Conservation (phyloP, 306 rosid genomes). For the Rubus idaeus region DNA sequence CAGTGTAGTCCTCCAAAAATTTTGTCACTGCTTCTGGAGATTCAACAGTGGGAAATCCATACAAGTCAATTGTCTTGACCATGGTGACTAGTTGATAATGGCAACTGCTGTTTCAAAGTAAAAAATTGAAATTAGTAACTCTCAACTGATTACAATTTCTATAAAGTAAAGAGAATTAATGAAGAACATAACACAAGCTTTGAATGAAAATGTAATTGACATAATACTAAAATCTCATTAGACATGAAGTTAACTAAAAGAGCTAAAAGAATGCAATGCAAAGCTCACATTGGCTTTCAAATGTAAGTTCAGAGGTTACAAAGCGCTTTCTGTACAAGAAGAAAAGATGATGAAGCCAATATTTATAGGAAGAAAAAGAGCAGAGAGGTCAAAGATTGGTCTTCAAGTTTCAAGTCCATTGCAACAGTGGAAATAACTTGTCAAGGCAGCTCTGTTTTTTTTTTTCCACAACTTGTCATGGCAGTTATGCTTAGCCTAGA, state of each 20-base stretch:
- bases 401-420: background rate
- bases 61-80: slow-evolving; percentile 40
- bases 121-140: background rate
- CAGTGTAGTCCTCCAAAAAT: slow-evolving; percentile 44
- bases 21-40: slow-evolving; percentile 34
- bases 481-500: background rate
- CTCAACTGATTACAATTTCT: background rate
- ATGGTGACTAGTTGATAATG: slow-evolving; percentile 15
- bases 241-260: background rate
- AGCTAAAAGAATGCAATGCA: background rate
- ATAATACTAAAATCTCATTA: background rate
- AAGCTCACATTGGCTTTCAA: background rate
- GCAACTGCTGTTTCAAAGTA: background rate
- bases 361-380: background rate
- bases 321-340: background rate
- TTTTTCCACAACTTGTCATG: background rate
- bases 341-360: background rate
- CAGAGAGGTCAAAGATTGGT: background rate
- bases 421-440: background rate
- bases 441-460: background rate
- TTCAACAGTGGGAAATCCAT: slow-evolving; percentile 38
- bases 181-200: background rate
- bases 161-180: background rate
- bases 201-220: background rate
- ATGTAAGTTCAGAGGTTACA: background rate